Conservation (phyloP, 768 basidiomycete species). For the Leccinum disarticulatum region DNA sequence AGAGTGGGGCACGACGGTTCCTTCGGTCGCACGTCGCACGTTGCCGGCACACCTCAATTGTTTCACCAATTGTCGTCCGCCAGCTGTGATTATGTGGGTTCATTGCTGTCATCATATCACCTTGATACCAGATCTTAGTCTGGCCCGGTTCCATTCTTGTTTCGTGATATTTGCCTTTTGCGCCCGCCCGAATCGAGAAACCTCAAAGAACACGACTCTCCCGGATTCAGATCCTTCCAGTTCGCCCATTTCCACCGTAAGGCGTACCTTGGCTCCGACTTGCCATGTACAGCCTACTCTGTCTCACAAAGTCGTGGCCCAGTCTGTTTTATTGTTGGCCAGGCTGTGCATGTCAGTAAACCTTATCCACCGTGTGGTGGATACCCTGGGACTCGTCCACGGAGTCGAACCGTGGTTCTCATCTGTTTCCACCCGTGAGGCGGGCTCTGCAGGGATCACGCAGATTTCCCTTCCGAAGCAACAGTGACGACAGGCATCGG, state of each 20-base stretch:
- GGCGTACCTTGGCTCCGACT: conserved; percentile 6
- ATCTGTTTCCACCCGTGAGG: neutral
- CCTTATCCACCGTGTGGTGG: conserved; percentile 18
- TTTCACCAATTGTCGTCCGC: conserved; percentile 21
- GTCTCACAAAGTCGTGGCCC: conserved; percentile 13
- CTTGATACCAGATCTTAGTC: conserved; percentile 26
- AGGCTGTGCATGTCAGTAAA: conserved; percentile 15
- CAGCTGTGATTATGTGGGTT: conserved; percentile 11
- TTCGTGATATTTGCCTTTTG: conserved; percentile 18
- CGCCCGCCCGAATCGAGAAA: conserved; percentile 33
- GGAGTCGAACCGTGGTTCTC: neutral
- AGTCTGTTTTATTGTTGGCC: conserved; percentile 20
- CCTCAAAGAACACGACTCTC: conserved; percentile 25
- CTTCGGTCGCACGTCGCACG: conserved; percentile 23
- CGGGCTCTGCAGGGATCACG: neutral
- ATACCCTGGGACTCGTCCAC: neutral
- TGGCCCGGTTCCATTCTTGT: conserved; percentile 10
- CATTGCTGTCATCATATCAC: conserved; percentile 6
- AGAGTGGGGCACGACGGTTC: conserved; percentile 9
- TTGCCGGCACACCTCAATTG: conserved; percentile 33
- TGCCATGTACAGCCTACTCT: conserved; percentile 18
- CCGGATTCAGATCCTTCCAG: conserved; percentile 22
- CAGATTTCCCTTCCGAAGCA: neutral
- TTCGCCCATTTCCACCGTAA: conserved; percentile 1
- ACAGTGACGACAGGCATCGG: neutral